Percentiles rank a stretch among this genome's conserved stretches.
Conservation (phyloP, 371 early-diverging fungal species). For the Lichtheimia ramosa region DNA sequence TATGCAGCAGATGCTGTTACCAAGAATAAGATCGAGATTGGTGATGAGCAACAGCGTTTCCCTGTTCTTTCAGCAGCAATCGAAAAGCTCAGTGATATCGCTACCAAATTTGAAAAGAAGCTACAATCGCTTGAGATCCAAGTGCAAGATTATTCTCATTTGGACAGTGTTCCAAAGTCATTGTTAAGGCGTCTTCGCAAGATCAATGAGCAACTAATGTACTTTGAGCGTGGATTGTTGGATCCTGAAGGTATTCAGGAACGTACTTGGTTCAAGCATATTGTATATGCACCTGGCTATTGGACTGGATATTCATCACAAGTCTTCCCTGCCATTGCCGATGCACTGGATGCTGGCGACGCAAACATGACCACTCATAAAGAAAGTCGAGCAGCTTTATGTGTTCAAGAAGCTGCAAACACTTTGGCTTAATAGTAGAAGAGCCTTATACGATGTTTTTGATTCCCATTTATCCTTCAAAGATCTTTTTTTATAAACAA, state of each 20-base stretch:
- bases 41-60: slow-evolving; percentile 1
- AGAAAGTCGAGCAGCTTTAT: slow-evolving; percentile 26
- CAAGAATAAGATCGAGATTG: slow-evolving; percentile 2
- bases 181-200: slow-evolving; percentile 19
- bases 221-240: slow-evolving; percentile 57
- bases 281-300: slow-evolving; percentile 57
- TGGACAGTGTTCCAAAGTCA: slow-evolving; percentile 13
- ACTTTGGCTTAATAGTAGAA: too few relatives aligned
- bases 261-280: slow-evolving; percentile 66
- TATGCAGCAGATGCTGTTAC: background rate
- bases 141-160: slow-evolving; percentile 1
- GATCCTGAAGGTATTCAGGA: slow-evolving; percentile 57
- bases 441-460: too few relatives aligned
- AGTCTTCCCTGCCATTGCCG: slow-evolving; percentile 54
- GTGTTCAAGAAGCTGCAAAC: slow-evolving; percentile 5
- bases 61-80: slow-evolving; percentile 10
- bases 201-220: slow-evolving; percentile 42
- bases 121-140: slow-evolving; percentile 5
- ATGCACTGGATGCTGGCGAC: slow-evolving; percentile 45
- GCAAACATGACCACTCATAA: slow-evolving; percentile 20
- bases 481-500: too few relatives aligned
- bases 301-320: slow-evolving; percentile 59
- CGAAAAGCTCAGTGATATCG: slow-evolving; percentile 7
- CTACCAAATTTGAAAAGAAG: slow-evolving; percentile 14
- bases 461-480: too few relatives aligned